Base-by-base conservation (phyloP, 2,329 filamentous ascomycete genomes). In the Calonectria pauciramosa region DNA sequence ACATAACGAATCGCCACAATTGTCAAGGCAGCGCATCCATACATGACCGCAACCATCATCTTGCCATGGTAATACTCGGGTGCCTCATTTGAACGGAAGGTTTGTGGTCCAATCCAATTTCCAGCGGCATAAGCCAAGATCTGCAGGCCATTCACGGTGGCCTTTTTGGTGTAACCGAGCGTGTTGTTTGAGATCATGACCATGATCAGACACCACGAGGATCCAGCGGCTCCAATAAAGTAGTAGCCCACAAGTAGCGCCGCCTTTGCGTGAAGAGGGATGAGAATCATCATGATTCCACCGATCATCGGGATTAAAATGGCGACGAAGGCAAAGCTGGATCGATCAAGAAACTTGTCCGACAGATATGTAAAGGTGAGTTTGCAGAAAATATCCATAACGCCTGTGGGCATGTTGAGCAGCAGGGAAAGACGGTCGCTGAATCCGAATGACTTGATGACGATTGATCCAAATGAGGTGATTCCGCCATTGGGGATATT, bases 321-420 rank as follows among this genome's bases (percentile, higher is more conserved):
- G 7, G 80, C 80, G n/a, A 82, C 72, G 16, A 77, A 76, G 28
- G 80, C 80, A 44, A 80, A 79, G 7, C 80, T 60, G 4, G 78
- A 74, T 23, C 81, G 77, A 67, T 83, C 80, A 18, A 80, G 67
- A 38, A 75, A 73, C 28, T 72, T 75, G 73, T 82, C 81, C 5
- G 82, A 81, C 10, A 80, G 65, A 52, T 71, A 82, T n/a, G 82
- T 80, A 54, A 83, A 77, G 18, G n/a, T 9, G 4, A 75, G 59
- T 18, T 75, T 92, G 0, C 90, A 88, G 34, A 91, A 83, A 18
- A 92, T 87, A 76, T 93, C 90, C 1, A 92, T 89, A 0, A 87
- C 87, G 6, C 90, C 90, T 68, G 91, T 91, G 0, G 89, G 90
- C 75, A 91, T 91, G 75, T 91, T 91, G 83, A 91, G 89, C 0